Base-by-base conservation (phyloP, 2,329 filamentous ascomycete genomes). In the Neofusicoccum parvum region DNA sequence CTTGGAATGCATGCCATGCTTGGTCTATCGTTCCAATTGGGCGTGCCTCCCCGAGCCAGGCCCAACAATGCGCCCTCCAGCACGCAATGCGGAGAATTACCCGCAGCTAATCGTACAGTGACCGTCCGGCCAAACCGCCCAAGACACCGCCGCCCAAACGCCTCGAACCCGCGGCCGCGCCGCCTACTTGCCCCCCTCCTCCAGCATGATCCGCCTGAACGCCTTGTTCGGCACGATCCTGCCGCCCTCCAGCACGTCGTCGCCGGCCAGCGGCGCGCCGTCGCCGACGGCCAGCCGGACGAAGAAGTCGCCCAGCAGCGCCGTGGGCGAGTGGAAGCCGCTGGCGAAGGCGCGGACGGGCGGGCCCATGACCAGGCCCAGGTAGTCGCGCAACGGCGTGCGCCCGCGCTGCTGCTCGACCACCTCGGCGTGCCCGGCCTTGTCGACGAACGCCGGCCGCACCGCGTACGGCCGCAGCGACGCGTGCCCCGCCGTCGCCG, bases 391-490 rank as follows among this genome's bases (percentile, higher is more conserved):
- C 68, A 75, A 2, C 69, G 62, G n/a, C 71, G 73, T n/a, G 68
- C 58, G 12, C 76, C 72, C 9, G 77, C 68, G 65, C 71, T 79
- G 56, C 9, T n/a, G 41, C 2, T 72, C 66, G 39, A 78, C 71
- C 41, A 83, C 80, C 69, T 79, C 78, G 17, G 75, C 68, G 67
- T 83, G 80, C 1, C 70, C 59, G 1, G 68, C 69, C 65, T 70
- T 71, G 54, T 92, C 90, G 11, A 92, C 85, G 7, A 78, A 83
- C 0, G 73, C 86, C 0, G 90, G 88, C 0, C 90, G 82, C 6
- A 88, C 78, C 11, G 83, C 86, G 69, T 85, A 84, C 1, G 85
- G 80, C 36, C 79, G 81, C 64, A 92, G 81, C 6, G 77, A 74
- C 0, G 81, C 77, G 50, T 80, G 80, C 4, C 39, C 23, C 23